Evolutionary conservation across 345 rosid genomes (phyloP), one percentile per base, ranked within the genome.

Genomic region (Citrus cavaleriei): DNA sequence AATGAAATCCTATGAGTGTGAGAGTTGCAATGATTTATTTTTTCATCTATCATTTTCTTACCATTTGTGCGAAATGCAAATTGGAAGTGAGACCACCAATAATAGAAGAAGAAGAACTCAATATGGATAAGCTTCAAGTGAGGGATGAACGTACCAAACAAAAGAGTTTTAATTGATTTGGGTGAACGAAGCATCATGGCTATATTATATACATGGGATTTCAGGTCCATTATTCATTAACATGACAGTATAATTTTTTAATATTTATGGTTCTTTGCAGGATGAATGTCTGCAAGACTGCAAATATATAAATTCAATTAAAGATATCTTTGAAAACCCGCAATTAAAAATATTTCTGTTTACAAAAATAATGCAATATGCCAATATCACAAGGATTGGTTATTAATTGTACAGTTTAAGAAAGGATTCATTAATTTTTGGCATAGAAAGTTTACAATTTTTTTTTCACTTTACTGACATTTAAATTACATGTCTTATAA

Each of bases 81-180:
- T 60, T 60, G 64, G 64, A 10, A 25, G 28, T 60, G 12, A 60
- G 64, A 10, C 64, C 64, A 60, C 64, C 40, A 67, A 63, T 81
- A 70, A 67, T 74, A 35, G 78, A 49, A 73, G 38, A 49, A 30
- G 40, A 75, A 27, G n/a, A 58, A 18, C 67, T 73, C 71, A 73
- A 51, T 59, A 18, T 51, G 73, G 85, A 83, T 72, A 78, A 65
- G 74, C 70, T 82, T 49, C 3, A 30, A n/a, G 19, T 18, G 3
- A n/a, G 54, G 2, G 22, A 42, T 67, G 21, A n/a, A n/a, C n/a
- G 28, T 68, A 10, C 13, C 35, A 69, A 42, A 18, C 57, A 51
- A 51, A 51, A 34, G 22, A 51, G 57, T 42, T 42, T 42, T 42
- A 42, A 51, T 14, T 51, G 57, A 60, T 60, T 25, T n/a, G 13